A percentile compares a stretch with the other conserved stretches of the same genome.
phyloP scores from a whole-genome alignment of 495 filamentous ascomycete species.

The Friedmanniomyces endolithicus region DNA sequence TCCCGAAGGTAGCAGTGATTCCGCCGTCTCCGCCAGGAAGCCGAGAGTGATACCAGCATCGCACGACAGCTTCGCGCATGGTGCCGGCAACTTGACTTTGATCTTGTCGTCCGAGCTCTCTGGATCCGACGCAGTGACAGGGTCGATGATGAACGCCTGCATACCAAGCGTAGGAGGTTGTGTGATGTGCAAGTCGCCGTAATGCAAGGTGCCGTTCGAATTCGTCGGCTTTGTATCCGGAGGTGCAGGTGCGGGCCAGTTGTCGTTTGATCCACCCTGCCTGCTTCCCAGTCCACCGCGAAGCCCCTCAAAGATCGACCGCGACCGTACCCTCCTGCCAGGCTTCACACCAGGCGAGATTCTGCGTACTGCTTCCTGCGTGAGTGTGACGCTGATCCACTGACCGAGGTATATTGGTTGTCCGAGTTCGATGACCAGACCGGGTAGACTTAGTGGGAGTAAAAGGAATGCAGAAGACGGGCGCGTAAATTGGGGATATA shows the following conservation, averaged over 20 bases:
- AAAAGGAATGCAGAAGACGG: conserved; percentile 2
- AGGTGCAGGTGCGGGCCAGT: background rate
- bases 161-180: conserved; percentile 12
- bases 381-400: conserved; percentile 10
- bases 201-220: background rate
- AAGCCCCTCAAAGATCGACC: conserved; percentile 12
- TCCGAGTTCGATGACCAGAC: conserved; percentile 8
- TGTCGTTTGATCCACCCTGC: background rate
- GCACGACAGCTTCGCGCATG: conserved; percentile 12
- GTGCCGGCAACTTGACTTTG: background rate
- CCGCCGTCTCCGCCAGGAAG: conserved; percentile 14
- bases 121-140: background rate
- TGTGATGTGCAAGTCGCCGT: conserved; percentile 9
- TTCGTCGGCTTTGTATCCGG: background rate
- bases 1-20: background rate
- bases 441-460: conserved; percentile 2
- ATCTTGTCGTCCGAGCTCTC: background rate
- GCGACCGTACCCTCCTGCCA: background rate
- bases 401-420: conserved; percentile 5
- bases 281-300: conserved; percentile 4
- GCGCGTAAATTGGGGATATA: background rate
- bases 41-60: conserved; percentile 13
- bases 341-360: background rate
- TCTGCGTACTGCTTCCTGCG: conserved; percentile 1
- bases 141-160: conserved; percentile 11